Conservation (phyloP, 257 asterid genomes). For the Linderniella brevidens region DNA sequence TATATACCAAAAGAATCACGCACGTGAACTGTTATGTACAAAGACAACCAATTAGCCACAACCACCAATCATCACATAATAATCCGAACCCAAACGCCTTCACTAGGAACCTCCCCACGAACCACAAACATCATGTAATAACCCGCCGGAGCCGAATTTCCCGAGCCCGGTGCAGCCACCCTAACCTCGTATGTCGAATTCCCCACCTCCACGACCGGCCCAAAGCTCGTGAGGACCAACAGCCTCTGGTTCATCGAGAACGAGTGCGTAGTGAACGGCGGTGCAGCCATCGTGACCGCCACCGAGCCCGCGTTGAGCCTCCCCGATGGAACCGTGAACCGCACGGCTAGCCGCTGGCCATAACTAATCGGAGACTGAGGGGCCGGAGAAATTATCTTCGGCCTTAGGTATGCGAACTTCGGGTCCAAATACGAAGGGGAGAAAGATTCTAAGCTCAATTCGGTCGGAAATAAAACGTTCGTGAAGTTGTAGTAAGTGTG, state of each 20-base stretch:
- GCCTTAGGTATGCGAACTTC: slow-evolving; percentile 9
- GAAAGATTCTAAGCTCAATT: slow-evolving; percentile 26
- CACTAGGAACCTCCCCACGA: slow-evolving; percentile 29
- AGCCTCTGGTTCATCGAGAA: slow-evolving; percentile 40
- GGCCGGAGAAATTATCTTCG: slow-evolving; percentile 19
- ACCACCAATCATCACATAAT: slow-evolving; percentile 8
- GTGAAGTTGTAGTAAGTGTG: slow-evolving; percentile 19
- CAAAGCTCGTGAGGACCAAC: slow-evolving; percentile 12
- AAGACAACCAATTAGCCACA: too few relatives aligned
- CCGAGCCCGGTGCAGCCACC: slow-evolving; percentile 15
- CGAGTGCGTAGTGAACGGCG: slow-evolving; percentile 35
- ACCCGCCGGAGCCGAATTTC: slow-evolving; percentile 31
- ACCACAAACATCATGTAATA: slow-evolving; percentile 37
- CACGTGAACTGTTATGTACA: too few relatives aligned
- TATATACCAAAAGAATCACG: too few relatives aligned
- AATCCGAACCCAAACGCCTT: slow-evolving; percentile 33
- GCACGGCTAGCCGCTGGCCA: slow-evolving; percentile 4
- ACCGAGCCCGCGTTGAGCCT: slow-evolving; percentile 8
- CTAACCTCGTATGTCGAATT: slow-evolving; percentile 12
- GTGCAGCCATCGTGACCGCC: slow-evolving; percentile 28
- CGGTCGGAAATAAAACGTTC: slow-evolving; percentile 21
- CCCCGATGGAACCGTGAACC: slow-evolving; percentile 14
- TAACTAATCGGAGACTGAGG: slow-evolving; percentile 11
- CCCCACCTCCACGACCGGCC: slow-evolving; percentile 8
- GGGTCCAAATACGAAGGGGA: slow-evolving; percentile 30